Evolutionary conservation across 176 grass and related monocot species (phyloP), one percentile per base, ranked within the genome.

Genomic region (Musa schizocarpa): DNA sequence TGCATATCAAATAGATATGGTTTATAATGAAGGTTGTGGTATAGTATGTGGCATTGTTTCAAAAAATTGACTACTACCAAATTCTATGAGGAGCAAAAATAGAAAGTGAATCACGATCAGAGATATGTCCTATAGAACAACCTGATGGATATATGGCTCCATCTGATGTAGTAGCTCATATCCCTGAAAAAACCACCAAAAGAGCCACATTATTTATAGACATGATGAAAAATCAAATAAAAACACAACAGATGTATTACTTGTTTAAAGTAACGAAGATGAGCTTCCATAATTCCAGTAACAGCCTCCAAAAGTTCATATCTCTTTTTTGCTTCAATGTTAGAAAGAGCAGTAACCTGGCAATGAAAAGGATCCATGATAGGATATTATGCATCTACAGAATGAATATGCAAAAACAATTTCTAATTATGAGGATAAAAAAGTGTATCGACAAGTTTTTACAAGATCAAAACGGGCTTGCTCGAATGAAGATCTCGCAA

Each of bases 281-380:
- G 94, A 48, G 94, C 88, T 87, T 98, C 94, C 94, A 98, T 98
- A 51, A 86, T 98, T 73, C 94, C 94, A 82, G 90, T 98, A 81
- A 98, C 94, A 80, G 94, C 84, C 85, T 98, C 94, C 79, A 98
- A 85, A 91, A 98, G 93, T 84, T 98, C 94, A 76, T 93, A 97
- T 83, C 94, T 87, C 83, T 98, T 98, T 77, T 98, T 98, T 64
- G 90, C 90, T 78, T 98, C 94, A 0, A 93, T 88, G 84, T 98
- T 98, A 82, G 94, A 98, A 89, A 93, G 83, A 70, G 94, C 68
- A 2, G 94, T 93, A 25, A 98, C 90, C 94, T 98, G 52, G 53
- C 75, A 82, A 50, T 70, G 50, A 50, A 11, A 70, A 71, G 0
- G 48, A 68, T 79, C 13, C 24, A 68, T 78, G 25, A 71, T 73